Base-by-base conservation (phyloP, 495 filamentous ascomycete species). In the Neurospora hispaniola region DNA sequence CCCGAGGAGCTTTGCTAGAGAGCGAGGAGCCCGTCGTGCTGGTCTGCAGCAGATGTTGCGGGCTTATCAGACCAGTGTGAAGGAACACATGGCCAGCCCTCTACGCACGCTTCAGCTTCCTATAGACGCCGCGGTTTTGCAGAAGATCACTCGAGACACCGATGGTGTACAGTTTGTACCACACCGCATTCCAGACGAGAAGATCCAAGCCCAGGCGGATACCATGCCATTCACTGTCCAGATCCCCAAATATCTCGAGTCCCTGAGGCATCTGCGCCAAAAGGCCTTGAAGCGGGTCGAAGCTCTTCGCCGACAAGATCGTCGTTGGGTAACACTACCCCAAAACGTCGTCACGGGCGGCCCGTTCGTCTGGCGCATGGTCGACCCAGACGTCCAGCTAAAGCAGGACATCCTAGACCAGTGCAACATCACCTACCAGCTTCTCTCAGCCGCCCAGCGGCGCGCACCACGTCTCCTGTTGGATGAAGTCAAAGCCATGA, bases 31-130 rank as follows among this genome's bases (percentile, higher is more conserved):
- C 75, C 78, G 80, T 23, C 79, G 84, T 43, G 82, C 81, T 5
- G 83, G 79, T 16, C 75, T 85, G 27, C 82, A 84, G 46, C 78
- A 79, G 35, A 78, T 78, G 54, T 76, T 85, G 20, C 81, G 81
- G 16, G 40, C 70, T 14, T 77, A 80, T 20, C 71, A 71, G 6
- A 71, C 62, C 5, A 77, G 38, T 71, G 70, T 72, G 12, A 73
- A 81, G 69, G 74, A 76, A 46, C 69, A 70, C 6, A 70, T 76
- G 44, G 75, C 78, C 43, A 75, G 75, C 1, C 80, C 76, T 4
- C 77, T 75, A 73, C 78, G 77, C 23, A 77, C 75, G 12, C 74
- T 79, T 6, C 74, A 81, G 23, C 71, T 84, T 0, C 82, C 82
- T 46, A 40, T 76, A 5, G 69, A 70, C 3, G 75, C 70, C 3